Percentiles rank a stretch among this genome's conserved stretches.
Conservation (phyloP, 306 rosid species). For the Ochetophila trinervis region DNA sequence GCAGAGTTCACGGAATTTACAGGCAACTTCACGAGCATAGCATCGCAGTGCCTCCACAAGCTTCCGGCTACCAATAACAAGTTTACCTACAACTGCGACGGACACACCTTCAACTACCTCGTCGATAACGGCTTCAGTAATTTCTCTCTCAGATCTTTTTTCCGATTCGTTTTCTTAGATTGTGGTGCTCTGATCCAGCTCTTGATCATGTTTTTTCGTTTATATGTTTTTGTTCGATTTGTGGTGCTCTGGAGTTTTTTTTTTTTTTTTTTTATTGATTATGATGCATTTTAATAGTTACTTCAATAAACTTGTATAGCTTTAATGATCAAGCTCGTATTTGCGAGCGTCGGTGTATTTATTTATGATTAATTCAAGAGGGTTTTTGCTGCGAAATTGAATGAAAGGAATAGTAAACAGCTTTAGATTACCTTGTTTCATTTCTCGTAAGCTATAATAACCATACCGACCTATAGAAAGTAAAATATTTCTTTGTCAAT, state of each 20-base stretch:
- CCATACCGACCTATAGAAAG: too few relatives aligned
- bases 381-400: too few relatives aligned
- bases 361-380: too few relatives aligned
- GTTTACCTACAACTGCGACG: constrained; percentile 93
- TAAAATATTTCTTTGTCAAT: too few relatives aligned
- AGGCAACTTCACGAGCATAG: constrained; percentile 76
- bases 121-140: constrained; percentile 88
- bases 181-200: constrained; percentile 29
- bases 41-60: constrained; percentile 91
- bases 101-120: constrained; percentile 91
- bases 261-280: background rate
- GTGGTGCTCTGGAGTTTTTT: constrained; percentile 10
- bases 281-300: background rate
- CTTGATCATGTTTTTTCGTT: background rate
- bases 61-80: constrained; percentile 74
- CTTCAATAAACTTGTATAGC: background rate
- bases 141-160: constrained; percentile 17
- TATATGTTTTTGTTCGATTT: constrained; percentile 12
- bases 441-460: too few relatives aligned
- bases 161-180: background rate
- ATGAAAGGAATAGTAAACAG: too few relatives aligned
- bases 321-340: too few relatives aligned
- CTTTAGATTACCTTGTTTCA: too few relatives aligned
- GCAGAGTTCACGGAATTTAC: constrained; percentile 86
- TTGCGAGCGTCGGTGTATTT: too few relatives aligned